phyloP scores from a whole-genome alignment of 116 monocot genomes.

The Iris pallida region DNA sequence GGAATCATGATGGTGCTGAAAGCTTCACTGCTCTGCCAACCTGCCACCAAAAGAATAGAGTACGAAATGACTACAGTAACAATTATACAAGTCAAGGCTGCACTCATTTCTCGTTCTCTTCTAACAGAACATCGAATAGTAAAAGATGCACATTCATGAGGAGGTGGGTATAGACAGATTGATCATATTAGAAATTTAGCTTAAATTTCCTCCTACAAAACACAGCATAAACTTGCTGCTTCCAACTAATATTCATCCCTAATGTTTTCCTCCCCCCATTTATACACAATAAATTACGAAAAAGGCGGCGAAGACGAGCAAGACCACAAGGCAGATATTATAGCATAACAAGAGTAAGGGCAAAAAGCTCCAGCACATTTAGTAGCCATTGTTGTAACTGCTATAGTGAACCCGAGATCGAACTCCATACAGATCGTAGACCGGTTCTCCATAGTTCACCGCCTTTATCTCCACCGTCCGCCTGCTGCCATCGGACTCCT shows the following conservation, averaged over 20 bases:
- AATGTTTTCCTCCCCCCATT: not conserved
- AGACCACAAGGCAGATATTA: conserved; percentile 1
- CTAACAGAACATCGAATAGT: too few relatives aligned
- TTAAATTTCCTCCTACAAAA: conserved; percentile 1
- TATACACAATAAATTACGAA: conserved; percentile 1
- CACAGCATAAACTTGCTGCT: not conserved
- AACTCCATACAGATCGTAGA: conserved; percentile 54
- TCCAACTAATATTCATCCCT: not conserved
- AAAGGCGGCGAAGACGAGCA: not conserved
- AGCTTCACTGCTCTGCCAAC: too few relatives aligned
- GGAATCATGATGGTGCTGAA: too few relatives aligned
- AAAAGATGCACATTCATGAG: too few relatives aligned
- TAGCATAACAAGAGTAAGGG: not conserved
- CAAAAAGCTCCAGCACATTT: conserved; percentile 1
- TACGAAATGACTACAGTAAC: too few relatives aligned
- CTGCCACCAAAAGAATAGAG: too few relatives aligned
- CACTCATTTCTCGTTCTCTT: too few relatives aligned
- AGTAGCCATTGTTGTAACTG: conserved; percentile 45
- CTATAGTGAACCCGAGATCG: conserved; percentile 45
- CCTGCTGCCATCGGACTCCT: conserved; percentile 47
- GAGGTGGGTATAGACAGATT: too few relatives aligned
- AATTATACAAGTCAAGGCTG: too few relatives aligned
- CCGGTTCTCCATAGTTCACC: conserved; percentile 53
- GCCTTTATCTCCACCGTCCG: conserved; percentile 63
- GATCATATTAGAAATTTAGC: too few relatives aligned